Evolutionary conservation across 2,329 filamentous ascomycete species (phyloP), one percentile per base, ranked within the genome.

Genomic region (Colletotrichum gigasporum): DNA sequence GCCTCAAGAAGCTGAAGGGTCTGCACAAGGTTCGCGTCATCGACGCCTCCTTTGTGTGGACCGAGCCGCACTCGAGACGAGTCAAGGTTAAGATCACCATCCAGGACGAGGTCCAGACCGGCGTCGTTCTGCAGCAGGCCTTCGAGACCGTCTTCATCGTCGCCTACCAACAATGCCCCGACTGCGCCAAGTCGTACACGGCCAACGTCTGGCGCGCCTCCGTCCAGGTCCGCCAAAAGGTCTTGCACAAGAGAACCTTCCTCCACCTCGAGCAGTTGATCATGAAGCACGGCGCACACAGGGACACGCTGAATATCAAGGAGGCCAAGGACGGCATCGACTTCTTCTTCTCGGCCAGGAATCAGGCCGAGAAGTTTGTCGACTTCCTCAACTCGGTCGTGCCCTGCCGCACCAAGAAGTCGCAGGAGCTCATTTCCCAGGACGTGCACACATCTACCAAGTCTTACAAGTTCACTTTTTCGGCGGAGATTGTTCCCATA

Each of bases 31-130:
- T 97, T 70, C 87, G 96, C 66, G 96, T 99, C 73, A 94, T 97
- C 73, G 96, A 99, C 76, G 96, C 96, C 47, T 92, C 89, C 72
- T 99, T 98, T 75, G 92, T 98, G 74, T 99, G 96, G 96, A 99
- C 96, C 1, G 96, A 99, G 79, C 95, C 96, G 10, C 96, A 99
- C 81, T 97, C 94, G 71, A 86, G 93, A 74, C 86, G 96, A 75
- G 86, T 98, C 68, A 96, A 94, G 80, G 90, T 98, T 77, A 97
- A 97, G 83, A 90, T 99, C 77, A 98, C 96, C 1, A 90, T 98
- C 48, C 96, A 98, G 74, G 87, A 89, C 65, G 79, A 83, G 20
- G 86, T 90, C 2, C 85, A 85, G 53, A 87, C 88, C 58, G 87
- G 87, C 24, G 84, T 89, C 45, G 77, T 90, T 60, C 82, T 99